phyloP scores from a whole-genome alignment of 495 filamentous ascomycete genomes.

The Aspergillus baeticus region DNA sequence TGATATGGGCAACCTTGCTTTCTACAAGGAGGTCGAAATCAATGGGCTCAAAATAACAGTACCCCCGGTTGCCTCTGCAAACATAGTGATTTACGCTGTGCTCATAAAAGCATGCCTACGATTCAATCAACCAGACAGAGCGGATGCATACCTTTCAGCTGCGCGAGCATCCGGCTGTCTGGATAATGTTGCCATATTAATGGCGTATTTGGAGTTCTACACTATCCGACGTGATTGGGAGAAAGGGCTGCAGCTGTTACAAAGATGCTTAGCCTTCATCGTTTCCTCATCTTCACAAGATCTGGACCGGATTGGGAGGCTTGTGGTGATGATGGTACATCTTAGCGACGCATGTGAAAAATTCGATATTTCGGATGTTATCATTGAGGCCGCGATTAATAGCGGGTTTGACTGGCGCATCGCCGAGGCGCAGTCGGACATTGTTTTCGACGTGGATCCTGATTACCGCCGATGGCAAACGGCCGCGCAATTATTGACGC shows the following conservation, averaged over 20 bases:
- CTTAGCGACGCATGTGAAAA: slow-evolving; percentile 37
- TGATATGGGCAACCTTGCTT: slow-evolving; percentile 38
- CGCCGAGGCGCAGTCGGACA: slow-evolving; percentile 27
- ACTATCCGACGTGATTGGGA: slow-evolving; percentile 39
- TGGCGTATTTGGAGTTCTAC: slow-evolving; percentile 41
- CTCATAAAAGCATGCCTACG: slow-evolving; percentile 38
- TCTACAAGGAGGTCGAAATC: slow-evolving; percentile 25
- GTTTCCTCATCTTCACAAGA: slow-evolving; percentile 32
- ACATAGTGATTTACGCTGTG: slow-evolving; percentile 34
- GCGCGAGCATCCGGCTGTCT: slow-evolving; percentile 39
- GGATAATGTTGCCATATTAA: slow-evolving; percentile 39
- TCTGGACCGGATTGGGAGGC: slow-evolving; percentile 25
- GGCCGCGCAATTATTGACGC: slow-evolving; percentile 19
- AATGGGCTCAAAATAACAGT: slow-evolving; percentile 40
- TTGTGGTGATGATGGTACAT: slow-evolving; percentile 41
- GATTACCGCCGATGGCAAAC: slow-evolving; percentile 26
- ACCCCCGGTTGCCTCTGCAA: slow-evolving; percentile 35
- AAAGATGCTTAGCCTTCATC: slow-evolving; percentile 37
- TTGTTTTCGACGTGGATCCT: slow-evolving; percentile 26
- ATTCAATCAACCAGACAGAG: slow-evolving; percentile 45
- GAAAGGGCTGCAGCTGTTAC: slow-evolving; percentile 32
- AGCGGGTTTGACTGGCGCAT: slow-evolving; percentile 35
- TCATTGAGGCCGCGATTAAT: slow-evolving; percentile 38
- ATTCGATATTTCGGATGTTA: slow-evolving; percentile 28
- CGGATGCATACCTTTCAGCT: slow-evolving; percentile 42